phyloP scores from a whole-genome alignment of 208 protist species.

The Leishmania tarentolae region DNA sequence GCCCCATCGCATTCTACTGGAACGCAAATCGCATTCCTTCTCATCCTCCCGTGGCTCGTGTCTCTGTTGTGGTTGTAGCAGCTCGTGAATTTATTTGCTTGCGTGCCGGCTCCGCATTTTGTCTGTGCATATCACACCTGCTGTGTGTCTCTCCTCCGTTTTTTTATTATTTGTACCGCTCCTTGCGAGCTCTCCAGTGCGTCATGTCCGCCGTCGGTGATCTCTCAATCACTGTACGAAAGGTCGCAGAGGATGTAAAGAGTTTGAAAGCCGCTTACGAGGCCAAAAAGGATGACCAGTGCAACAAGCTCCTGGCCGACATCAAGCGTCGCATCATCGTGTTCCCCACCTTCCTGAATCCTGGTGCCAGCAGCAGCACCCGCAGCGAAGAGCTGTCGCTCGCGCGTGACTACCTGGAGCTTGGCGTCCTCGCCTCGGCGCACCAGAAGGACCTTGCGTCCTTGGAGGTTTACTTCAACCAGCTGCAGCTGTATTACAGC shows the following conservation, averaged over 20 bases:
- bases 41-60: background rate
- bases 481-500: conserved; percentile 90
- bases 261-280: conserved; percentile 82
- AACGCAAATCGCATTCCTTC: background rate
- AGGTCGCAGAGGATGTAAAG: conserved; percentile 69
- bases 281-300: conserved; percentile 52
- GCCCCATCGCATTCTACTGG: background rate
- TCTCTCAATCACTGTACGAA: conserved; percentile 65
- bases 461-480: conserved; percentile 88
- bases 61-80: background rate
- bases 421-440: conserved; percentile 79
- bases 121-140: background rate
- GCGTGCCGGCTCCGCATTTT: background rate
- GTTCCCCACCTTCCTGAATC: conserved; percentile 90
- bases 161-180: background rate
- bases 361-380: conserved; percentile 62
- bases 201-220: conserved; percentile 40
- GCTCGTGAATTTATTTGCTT: background rate
- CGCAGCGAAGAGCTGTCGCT: conserved; percentile 83
- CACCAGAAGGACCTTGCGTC: conserved; percentile 72
- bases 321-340: conserved; percentile 85
- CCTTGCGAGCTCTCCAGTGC: no score
- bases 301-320: conserved; percentile 48
- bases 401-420: conserved; percentile 85
- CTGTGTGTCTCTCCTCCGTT: background rate